Evolutionary conservation across 768 basidiomycete species (phyloP).

Genomic region (Flagelloscypha sp.): DNA sequence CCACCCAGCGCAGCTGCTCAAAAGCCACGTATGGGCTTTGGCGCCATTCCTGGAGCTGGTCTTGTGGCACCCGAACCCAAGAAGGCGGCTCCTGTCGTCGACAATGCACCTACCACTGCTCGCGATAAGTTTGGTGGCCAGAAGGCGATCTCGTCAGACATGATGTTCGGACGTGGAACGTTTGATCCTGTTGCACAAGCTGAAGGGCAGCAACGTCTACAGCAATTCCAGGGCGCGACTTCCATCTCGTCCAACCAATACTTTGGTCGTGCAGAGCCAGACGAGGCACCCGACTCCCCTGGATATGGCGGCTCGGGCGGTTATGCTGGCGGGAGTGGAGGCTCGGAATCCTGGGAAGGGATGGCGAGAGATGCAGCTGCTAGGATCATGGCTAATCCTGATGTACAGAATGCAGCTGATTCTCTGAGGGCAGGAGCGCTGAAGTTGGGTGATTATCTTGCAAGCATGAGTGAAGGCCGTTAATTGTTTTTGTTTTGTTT

Average conservation of each 20-base stretch:
- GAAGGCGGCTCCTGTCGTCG: slow-evolving; percentile 24
- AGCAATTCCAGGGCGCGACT: slow-evolving; percentile 83
- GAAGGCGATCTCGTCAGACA: slow-evolving; percentile 96
- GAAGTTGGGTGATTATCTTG: slow-evolving; percentile 47
- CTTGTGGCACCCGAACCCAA: slow-evolving; percentile 4
- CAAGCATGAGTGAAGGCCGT: no score
- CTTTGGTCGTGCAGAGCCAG: slow-evolving; percentile 87
- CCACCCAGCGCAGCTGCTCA: slow-evolving; percentile 5
- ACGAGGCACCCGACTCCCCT: slow-evolving; percentile 37
- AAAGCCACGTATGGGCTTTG: slow-evolving; percentile 68
- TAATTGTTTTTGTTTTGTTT: no score
- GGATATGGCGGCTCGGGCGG: slow-evolving; percentile 35
- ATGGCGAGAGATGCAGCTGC: slow-evolving; percentile 72
- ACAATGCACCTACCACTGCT: slow-evolving; percentile 69
- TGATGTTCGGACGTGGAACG: slow-evolving; percentile 87
- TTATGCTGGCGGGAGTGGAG: slow-evolving; percentile 51
- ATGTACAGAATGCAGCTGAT: slow-evolving; percentile 80
- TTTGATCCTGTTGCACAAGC: slow-evolving; percentile 67
- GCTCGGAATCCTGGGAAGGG: slow-evolving; percentile 33
- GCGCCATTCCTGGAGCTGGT: slow-evolving; percentile 62
- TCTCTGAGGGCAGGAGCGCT: slow-evolving; percentile 72
- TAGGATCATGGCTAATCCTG: slow-evolving; percentile 72
- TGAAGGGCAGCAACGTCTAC: slow-evolving; percentile 78
- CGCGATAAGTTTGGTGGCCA: slow-evolving; percentile 87
- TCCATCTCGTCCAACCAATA: slow-evolving; percentile 94